These are phyloP conservation scores for Plectosphaerella plurivora DNA, from an alignment of 2,329 filamentous ascomycete species.

Conservation along the genomic window DNA sequence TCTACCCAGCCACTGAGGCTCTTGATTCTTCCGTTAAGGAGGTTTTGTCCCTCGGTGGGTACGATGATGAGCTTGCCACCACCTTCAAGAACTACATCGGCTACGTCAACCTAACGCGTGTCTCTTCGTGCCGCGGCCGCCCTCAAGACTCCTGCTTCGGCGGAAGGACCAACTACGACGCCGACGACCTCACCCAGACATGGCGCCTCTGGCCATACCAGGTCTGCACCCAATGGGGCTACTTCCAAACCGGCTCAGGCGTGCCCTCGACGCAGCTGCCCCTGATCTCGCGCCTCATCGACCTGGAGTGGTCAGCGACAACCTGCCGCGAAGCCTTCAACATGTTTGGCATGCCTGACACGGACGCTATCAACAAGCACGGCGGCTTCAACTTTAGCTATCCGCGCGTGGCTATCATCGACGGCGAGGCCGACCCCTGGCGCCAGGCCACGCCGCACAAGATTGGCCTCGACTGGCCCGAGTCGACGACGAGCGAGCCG, in stretches of 20 bases:
- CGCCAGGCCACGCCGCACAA: slow-evolving; percentile 68
- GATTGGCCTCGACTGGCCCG: slow-evolving; percentile 49
- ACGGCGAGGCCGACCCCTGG: slow-evolving; percentile 79
- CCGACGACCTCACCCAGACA: slow-evolving; percentile 8
- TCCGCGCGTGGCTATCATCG: slow-evolving; percentile 70
- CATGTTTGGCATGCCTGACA: slow-evolving; percentile 58
- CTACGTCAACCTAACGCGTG: slow-evolving; percentile 27
- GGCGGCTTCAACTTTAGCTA: slow-evolving; percentile 71
- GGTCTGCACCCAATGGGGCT: slow-evolving; percentile 68
- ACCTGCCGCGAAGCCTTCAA: slow-evolving; percentile 68
- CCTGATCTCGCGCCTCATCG: slow-evolving; percentile 66
- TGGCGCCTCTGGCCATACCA: slow-evolving; percentile 47
- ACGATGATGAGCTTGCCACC: slow-evolving; percentile 27
- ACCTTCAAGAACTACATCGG: slow-evolving; percentile 50
- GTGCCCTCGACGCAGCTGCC: slow-evolving; percentile 61
- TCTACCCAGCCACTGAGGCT: slow-evolving; percentile 36
- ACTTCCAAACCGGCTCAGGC: slow-evolving; percentile 67
- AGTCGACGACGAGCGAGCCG: slow-evolving; percentile 61
- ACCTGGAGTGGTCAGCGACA: slow-evolving; percentile 56
- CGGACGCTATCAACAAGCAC: slow-evolving; percentile 68
- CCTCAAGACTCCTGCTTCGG: slow-evolving; percentile 32
- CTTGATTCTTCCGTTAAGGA: slow-evolving; percentile 28
- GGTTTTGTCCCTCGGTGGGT: slow-evolving; percentile 34
- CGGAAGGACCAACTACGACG: slow-evolving; percentile 5
- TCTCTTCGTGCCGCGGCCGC: slow-evolving; percentile 14